Evolutionary conservation across 345 rosid species (phyloP), one percentile per base, ranked within the genome.

Genomic region (Euphorbia tirucalli): DNA sequence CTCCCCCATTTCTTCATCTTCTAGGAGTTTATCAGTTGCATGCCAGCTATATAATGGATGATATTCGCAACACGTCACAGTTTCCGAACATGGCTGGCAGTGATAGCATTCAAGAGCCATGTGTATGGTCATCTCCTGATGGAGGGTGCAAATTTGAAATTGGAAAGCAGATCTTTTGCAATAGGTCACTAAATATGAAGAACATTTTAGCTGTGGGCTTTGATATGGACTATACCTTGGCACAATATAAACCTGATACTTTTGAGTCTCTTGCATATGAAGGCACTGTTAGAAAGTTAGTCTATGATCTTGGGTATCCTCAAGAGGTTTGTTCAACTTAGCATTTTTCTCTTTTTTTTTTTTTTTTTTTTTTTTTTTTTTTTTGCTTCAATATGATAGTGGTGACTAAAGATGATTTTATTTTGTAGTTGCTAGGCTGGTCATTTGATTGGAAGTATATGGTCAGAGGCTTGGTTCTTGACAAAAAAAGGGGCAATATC

Each of bases 171-270:
- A 95, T 95, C 50, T 95, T 95, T 75, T 95, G 99, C 87, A 95
- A 92, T 76, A 87, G 98, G 80, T 87, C 98, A 54, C 78, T 95
- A 81, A 92, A 95, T 79, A 95, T 95, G 99, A 95, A 77, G 85
- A 95, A 83, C 78, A 90, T 90, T 15, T 79, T 90, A 27, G 97
- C 99, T 19, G 90, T 95, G 50, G 99, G 99, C 49, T 92, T 95
- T 81, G 98, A 95, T 80, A 95, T 95, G 99, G 99, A 95, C 79
- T 95, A 95, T 79, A 95, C 99, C 24, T 83, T 92, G 81, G 99
- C 99, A 28, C 99, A 95, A 72, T 95, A 95, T 84, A 95, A 86
- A 72, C 87, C 97, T 39, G 99, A 90, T 70, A 92, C 99, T 59
- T 95, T 95, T 64, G 99, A 95, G 79, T 78, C 97, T 61, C 99